Evolutionary conservation across 352 stramenopile genomes (phyloP).

Genomic region (Phytophthora hybrid): DNA sequence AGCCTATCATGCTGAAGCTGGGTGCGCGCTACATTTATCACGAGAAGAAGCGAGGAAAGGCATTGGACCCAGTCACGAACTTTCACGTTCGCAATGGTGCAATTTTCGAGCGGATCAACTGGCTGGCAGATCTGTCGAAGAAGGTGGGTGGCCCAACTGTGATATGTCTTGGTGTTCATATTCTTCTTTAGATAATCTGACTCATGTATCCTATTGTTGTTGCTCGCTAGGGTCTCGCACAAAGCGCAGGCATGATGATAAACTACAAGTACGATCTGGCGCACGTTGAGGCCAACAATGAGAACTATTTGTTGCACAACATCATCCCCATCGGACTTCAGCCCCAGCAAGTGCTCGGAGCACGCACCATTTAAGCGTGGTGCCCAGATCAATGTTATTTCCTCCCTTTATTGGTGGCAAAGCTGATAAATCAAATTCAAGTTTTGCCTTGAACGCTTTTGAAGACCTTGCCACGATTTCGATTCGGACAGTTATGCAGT

Average conservation of each 20-base stretch:
- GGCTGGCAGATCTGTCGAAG: constrained; percentile 75
- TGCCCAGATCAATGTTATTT: background rate
- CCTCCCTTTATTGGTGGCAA: background rate
- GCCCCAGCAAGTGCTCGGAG: constrained; percentile 58
- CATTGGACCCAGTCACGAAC: constrained; percentile 84
- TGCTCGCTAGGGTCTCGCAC: constrained; percentile 57
- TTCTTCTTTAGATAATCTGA: background rate
- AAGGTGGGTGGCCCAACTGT: constrained; percentile 56
- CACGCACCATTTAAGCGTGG: constrained; percentile 26
- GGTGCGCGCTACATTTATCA: constrained; percentile 77
- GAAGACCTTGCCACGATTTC: background rate
- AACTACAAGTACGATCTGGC: constrained; percentile 90
- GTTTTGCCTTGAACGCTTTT: background rate
- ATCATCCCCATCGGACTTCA: constrained; percentile 79
- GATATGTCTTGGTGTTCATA: background rate
- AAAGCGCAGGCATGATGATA: constrained; percentile 87
- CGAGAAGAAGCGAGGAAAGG: constrained; percentile 87
- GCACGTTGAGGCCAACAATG: constrained; percentile 82
- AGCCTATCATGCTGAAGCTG: constrained; percentile 74
- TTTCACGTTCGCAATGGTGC: constrained; percentile 89
- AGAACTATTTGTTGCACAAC: constrained; percentile 85
- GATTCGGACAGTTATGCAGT: background rate
- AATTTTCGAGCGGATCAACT: constrained; percentile 89
- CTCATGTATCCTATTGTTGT: background rate
- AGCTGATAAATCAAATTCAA: constrained; percentile 1